Conservation (phyloP, 129 eudicot genomes). For the Arctium lappa region DNA sequence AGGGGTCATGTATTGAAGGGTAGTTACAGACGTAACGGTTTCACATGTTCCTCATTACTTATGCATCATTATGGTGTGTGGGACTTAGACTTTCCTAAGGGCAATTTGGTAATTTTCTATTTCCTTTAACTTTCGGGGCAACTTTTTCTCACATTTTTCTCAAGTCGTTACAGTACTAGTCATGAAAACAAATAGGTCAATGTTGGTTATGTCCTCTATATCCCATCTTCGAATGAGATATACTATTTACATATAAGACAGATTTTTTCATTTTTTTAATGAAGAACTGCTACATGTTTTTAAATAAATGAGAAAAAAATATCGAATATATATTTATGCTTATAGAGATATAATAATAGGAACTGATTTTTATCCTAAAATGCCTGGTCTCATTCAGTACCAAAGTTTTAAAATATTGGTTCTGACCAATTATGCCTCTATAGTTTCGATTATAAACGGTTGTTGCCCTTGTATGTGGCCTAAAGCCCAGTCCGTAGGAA, state of each 20-base stretch:
- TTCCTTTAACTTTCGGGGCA: neutral
- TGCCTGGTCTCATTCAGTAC: neutral
- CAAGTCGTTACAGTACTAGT: neutral
- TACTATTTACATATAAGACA: neutral
- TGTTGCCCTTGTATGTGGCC: neutral
- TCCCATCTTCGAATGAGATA: neutral
- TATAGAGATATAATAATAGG: too few relatives aligned
- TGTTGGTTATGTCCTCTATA: too few relatives aligned
- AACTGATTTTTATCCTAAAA: too few relatives aligned
- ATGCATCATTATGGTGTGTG: constrained; percentile 22
- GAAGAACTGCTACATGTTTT: neutral
- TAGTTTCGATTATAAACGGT: neutral
- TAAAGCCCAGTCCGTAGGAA: neutral
- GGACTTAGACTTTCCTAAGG: neutral
- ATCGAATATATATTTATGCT: too few relatives aligned
- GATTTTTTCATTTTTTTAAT: neutral
- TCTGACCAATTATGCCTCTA: neutral
- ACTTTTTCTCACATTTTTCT: neutral
- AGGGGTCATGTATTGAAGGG: constrained; percentile 15
- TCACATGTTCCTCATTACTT: constrained; percentile 20
- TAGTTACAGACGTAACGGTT: constrained; percentile 3
- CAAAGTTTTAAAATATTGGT: neutral
- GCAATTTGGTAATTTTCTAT: neutral
- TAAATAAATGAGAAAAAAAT: neutral
- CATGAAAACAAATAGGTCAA: too few relatives aligned